Percentiles rank a stretch among this genome's conserved stretches.
These are phyloP conservation scores for Apiotrichum sp. DNA, from an alignment of 1,284 basidiomycete species.

Conservation along the genomic window DNA sequence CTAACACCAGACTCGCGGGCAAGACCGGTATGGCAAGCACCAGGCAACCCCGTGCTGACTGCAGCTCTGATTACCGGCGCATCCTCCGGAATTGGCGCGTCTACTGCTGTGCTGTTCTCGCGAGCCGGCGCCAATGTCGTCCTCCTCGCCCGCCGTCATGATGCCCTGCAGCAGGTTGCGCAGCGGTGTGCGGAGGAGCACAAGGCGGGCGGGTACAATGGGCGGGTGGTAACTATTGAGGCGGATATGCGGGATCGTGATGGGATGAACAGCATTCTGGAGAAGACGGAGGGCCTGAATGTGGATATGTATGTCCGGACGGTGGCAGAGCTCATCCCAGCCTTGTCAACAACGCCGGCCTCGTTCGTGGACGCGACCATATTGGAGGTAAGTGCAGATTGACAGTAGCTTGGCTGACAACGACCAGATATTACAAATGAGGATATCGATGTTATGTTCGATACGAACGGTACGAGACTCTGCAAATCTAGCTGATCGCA, in stretches of 20 bases:
- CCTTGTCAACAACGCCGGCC: conserved; percentile 47
- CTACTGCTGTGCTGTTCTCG: conserved; percentile 39
- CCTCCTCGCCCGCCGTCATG: conserved; percentile 35
- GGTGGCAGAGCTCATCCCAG: conserved; percentile 14
- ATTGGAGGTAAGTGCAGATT: conserved; percentile 23
- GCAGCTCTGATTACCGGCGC: conserved; percentile 42
- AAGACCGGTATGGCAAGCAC: conserved; percentile 26
- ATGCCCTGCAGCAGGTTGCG: conserved; percentile 34
- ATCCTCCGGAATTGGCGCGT: conserved; percentile 41
- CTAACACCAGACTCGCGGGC: conserved; percentile 18
- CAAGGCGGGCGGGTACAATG: conserved; percentile 17
- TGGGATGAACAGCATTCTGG: conserved; percentile 23
- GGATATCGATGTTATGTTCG: conserved; percentile 64
- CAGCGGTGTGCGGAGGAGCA: conserved; percentile 23
- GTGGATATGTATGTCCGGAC: conserved; percentile 37
- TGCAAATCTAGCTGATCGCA: conserved; percentile 7
- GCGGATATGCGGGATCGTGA: conserved; percentile 37
- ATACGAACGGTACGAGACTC: conserved; percentile 59
- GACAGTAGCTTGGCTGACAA: too few relatives aligned
- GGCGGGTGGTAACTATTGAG: conserved; percentile 33
- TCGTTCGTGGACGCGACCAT: conserved; percentile 44
- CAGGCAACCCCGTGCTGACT: not conserved
- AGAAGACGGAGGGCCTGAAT: conserved; percentile 28
- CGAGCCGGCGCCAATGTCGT: conserved; percentile 37
- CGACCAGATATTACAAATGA: conserved; percentile 33